phyloP scores from a whole-genome alignment of 805 yeast genomes.

The Lipomyces starkeyi region DNA sequence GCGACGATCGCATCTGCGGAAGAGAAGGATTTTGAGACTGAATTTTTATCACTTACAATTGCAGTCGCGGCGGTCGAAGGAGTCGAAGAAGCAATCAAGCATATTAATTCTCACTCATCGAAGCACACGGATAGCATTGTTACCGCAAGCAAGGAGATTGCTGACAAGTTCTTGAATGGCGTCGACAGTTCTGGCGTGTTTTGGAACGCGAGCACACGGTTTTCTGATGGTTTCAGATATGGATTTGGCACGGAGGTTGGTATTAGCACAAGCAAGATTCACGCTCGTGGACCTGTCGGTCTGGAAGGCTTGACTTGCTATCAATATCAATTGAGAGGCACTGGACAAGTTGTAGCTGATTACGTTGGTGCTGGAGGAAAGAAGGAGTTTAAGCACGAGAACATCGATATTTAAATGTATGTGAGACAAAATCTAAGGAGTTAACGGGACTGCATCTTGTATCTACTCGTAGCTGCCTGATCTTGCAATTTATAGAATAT shows the following conservation, averaged over 20 bases:
- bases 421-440: neutral
- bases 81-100: slow-evolving; percentile 76
- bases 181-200: slow-evolving; percentile 95
- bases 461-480: neutral
- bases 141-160: slow-evolving; percentile 72
- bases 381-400: slow-evolving; percentile 69
- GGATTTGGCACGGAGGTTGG: slow-evolving; percentile 99
- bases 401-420: slow-evolving; percentile 11
- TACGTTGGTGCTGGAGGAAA: slow-evolving; percentile 93
- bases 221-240: slow-evolving; percentile 98
- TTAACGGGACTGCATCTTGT: neutral
- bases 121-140: slow-evolving; percentile 94
- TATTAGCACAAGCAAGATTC: slow-evolving; percentile 93
- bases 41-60: slow-evolving; percentile 81
- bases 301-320: slow-evolving; percentile 95
- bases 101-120: slow-evolving; percentile 90
- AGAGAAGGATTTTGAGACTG: slow-evolving; percentile 77
- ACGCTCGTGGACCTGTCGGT: slow-evolving; percentile 99
- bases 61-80: slow-evolving; percentile 69
- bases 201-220: slow-evolving; percentile 97
- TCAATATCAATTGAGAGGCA: slow-evolving; percentile 90
- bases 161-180: slow-evolving; percentile 79
- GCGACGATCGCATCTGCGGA: slow-evolving; percentile 52
- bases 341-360: slow-evolving; percentile 91
- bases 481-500: neutral